Evolutionary conservation across 768 basidiomycete genomes (phyloP).

Genomic region (Multifurca ochricompacta): DNA sequence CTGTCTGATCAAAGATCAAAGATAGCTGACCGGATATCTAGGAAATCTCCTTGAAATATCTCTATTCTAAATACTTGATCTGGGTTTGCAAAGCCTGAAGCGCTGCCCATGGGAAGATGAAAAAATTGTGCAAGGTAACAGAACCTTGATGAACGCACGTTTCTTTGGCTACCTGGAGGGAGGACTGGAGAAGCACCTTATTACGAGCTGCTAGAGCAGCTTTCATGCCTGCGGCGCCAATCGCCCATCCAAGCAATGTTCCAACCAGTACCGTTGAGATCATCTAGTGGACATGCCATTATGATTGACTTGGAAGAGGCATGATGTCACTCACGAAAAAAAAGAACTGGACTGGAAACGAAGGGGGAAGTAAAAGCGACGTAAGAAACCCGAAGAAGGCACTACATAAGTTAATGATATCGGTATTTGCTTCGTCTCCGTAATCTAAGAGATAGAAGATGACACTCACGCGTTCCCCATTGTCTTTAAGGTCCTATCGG

Average conservation of each 20-base stretch:
- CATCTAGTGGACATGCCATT: constrained; percentile 22
- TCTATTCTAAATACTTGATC: constrained; percentile 31
- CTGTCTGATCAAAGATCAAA: too few relatives aligned
- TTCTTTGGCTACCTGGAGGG: constrained; percentile 26
- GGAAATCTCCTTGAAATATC: constrained; percentile 43
- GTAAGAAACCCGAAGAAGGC: constrained; percentile 40
- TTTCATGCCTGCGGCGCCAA: constrained; percentile 47
- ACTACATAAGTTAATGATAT: constrained; percentile 20
- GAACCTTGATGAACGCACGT: constrained; percentile 22
- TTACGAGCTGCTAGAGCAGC: constrained; percentile 36
- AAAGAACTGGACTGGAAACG: constrained; percentile 41
- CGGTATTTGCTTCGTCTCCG: not conserved
- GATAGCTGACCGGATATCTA: constrained; percentile 33
- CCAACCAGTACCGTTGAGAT: constrained; percentile 42
- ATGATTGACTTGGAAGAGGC: not conserved
- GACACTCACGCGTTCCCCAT: constrained; percentile 36
- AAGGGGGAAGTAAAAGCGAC: constrained; percentile 41
- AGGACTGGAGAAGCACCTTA: constrained; percentile 27
- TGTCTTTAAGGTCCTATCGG: constrained; percentile 30
- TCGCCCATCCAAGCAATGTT: constrained; percentile 44
- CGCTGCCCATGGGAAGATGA: constrained; percentile 18
- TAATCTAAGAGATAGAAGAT: not conserved
- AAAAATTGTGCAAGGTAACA: not conserved
- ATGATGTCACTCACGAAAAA: constrained; percentile 33
- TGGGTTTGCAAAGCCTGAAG: constrained; percentile 33